Evolutionary conservation across 768 basidiomycete genomes (phyloP), one percentile per base, ranked within the genome.

Genomic region (Phallus indusiatus): DNA sequence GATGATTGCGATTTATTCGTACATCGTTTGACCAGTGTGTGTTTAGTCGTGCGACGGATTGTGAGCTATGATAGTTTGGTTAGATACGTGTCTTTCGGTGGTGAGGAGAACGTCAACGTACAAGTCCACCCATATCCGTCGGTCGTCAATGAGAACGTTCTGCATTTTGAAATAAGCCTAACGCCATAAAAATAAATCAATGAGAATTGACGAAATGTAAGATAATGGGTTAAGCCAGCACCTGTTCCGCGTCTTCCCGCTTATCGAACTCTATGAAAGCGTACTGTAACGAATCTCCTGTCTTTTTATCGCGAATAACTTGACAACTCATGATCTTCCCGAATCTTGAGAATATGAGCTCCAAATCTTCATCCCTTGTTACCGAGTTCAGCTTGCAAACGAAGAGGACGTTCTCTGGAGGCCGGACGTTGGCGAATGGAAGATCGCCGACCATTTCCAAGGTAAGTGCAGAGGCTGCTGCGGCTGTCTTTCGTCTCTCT

Each of bases 81-180:
- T 10, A 60, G 53, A 1, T 51, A 16, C 55, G 55, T 33, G 50
- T 52, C 10, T 35, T 33, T 35, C 52, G 17, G 55, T 56, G 51
- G 48, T 37, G n/a, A 64, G 47, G 48, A 54, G 28, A 37, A 57
- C 18, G 54, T n/a, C n/a, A 37, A 78, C 88, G 61, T 65, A 94
- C 88, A 99, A 98, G 73, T 98, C 96, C 62, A 99, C 95, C 92
- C 95, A 98, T 67, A 99, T 98, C 12, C 96, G 83, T 14, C 94
- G 82, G 71, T 99, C 96, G 68, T 99, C 96, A 12, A 99, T 89
- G 11, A 99, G 76, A 0, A 98, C 96, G 66, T 98, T 98, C 70
- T 98, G 96, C 96, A 99, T 99, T 72, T 98, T 99, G 75, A 98
- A 94, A 71, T 98, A 99, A 9, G 92, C 96, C 88, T 94, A 28